Evolutionary conservation across 495 filamentous ascomycete species (phyloP), one percentile per base, ranked within the genome.

Genomic region (Penicillium waksmanii): DNA sequence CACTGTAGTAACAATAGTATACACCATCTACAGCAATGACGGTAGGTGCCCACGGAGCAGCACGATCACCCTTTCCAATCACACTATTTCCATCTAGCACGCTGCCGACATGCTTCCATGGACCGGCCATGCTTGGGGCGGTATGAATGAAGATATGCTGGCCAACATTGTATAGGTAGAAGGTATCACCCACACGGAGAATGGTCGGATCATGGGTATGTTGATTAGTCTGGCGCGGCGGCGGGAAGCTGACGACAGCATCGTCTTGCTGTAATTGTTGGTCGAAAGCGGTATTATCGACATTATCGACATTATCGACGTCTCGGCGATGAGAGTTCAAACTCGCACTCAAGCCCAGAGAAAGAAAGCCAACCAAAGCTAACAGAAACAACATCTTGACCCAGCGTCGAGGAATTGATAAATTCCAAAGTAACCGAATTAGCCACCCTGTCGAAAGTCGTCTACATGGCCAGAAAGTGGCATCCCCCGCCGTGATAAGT

Each of bases 1-100:
- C 85, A 10, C 86, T 76, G 75, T 93, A 94, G 77, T 89, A 93
- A 57, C 89, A 80, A 66, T 90, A 88, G 73, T 89, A 93, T 2
- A 69, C 78, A 11, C 64, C 76, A 51, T 80, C 81, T 5, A 88
- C 69, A 6, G 80, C 63, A 44, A 78, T 59, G 10, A 90, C 83
- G 43, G 87, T 85, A 0, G 89, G 88, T 0, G 90, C 89, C 88
- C 77, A 80, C 5, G 75, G 77, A 8, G 58, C 67, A 12, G 59
- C 63, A 21, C 72, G 73, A 47, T 77, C 70, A 25, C 74, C 76
- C 52, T 77, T 77, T 0, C 70, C 66, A 43, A 81, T 80, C 43
- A 79, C 56, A 51, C 75, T 79, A 46, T 74, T 67, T 18, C 57
- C 66, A 17, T 71, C 58, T 1, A 80, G 62, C 5, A 79, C 68